Conservation (phyloP, 257 asterid genomes). For the Haberlea rhodopensis region DNA sequence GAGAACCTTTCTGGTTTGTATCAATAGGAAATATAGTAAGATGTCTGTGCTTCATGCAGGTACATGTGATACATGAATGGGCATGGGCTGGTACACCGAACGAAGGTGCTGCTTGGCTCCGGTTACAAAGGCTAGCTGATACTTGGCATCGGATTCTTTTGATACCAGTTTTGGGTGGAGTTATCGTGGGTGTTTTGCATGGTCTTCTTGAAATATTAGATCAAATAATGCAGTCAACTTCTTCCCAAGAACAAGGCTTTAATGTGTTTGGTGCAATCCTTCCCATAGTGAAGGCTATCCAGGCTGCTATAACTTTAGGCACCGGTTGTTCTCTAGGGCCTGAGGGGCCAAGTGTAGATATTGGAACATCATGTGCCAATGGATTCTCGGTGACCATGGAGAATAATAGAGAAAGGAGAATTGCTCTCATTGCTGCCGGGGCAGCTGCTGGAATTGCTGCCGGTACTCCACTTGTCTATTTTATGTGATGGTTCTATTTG, state of each 20-base stretch:
- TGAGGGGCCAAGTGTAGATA: conserved; percentile 98
- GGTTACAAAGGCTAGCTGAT: conserved; percentile 85
- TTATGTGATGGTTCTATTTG: background rate
- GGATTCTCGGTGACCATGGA: conserved; percentile 95
- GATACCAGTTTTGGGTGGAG: conserved; percentile 95
- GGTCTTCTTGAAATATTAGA: conserved; percentile 83
- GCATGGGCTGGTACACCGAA: conserved; percentile 99
- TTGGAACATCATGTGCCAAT: conserved; percentile 94
- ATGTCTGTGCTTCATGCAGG: conserved; percentile 44
- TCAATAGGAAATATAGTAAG: conserved; percentile 6
- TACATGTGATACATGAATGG: conserved; percentile 93
- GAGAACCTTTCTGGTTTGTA: background rate
- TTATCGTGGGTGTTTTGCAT: conserved; percentile 91
- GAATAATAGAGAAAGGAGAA: conserved; percentile 90
- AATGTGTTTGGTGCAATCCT: conserved; percentile 72
- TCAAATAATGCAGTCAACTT: conserved; percentile 74
- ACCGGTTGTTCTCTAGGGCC: conserved; percentile 99
- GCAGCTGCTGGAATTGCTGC: conserved; percentile 99
- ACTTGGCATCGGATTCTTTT: conserved; percentile 97
- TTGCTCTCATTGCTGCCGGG: conserved; percentile 98
- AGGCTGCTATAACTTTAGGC: conserved; percentile 90
- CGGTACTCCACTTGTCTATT: conserved; percentile 44
- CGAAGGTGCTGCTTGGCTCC: conserved; percentile 99
- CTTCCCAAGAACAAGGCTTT: conserved; percentile 77
- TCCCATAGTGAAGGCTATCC: conserved; percentile 81